Evolutionary conservation across 768 basidiomycete species (phyloP).

Genomic region (Pisolithus albus): DNA sequence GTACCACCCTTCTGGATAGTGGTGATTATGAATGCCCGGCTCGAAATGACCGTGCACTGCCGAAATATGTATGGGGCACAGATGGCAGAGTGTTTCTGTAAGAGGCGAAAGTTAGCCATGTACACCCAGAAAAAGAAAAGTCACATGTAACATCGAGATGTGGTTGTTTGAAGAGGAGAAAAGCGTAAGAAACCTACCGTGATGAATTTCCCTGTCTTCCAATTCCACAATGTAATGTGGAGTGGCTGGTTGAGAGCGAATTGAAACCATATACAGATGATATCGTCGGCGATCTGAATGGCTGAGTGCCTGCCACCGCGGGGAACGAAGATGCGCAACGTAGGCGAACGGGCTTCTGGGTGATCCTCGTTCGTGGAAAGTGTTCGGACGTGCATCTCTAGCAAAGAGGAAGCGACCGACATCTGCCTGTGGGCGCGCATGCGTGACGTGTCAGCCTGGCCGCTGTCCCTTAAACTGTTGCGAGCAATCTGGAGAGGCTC

Average conservation of each 20-base stretch:
- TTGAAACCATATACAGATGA: conserved; percentile 41
- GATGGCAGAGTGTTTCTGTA: neutral
- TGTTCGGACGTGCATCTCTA: conserved; percentile 38
- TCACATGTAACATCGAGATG: too few species aligned
- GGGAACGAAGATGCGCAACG: conserved; percentile 20
- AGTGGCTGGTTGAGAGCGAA: too few species aligned
- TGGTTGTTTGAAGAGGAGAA: too few species aligned
- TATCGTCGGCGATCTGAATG: conserved; percentile 49
- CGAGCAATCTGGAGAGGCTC: too few species aligned
- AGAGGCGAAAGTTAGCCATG: neutral
- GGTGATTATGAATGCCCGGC: conserved; percentile 39
- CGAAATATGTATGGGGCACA: conserved; percentile 24
- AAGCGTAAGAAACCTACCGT: conserved; percentile 28
- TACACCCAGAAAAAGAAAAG: neutral
- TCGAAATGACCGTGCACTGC: conserved; percentile 44
- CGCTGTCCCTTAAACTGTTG: too few species aligned
- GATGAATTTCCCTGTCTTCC: conserved; percentile 37
- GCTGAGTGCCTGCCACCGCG: conserved; percentile 25
- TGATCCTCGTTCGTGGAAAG: conserved; percentile 38
- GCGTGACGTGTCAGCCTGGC: neutral
- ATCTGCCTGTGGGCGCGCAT: conserved; percentile 4
- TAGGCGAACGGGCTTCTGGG: conserved; percentile 31
- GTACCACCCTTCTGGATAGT: conserved; percentile 26
- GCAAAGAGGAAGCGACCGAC: conserved; percentile 3
- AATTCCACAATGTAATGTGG: conserved; percentile 40